A percentile compares a stretch with the other conserved stretches of the same genome.
phyloP scores from a whole-genome alignment of 1,284 basidiomycete genomes.

The Ustilago loliicola region DNA sequence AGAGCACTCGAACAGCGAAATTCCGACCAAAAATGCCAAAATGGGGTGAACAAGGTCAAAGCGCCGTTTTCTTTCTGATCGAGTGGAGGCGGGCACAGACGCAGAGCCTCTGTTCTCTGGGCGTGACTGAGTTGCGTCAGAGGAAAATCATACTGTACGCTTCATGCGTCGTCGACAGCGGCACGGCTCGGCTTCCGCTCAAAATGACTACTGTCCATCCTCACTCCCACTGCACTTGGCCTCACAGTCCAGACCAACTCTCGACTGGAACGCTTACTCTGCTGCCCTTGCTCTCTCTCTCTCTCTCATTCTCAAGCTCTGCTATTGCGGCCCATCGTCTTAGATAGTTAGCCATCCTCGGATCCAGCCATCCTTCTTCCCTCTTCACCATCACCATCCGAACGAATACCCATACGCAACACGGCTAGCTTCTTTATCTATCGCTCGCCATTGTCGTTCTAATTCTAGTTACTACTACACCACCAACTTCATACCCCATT shows the following conservation, averaged over 20 bases:
- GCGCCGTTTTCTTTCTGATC: neutral
- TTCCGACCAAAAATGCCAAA: conserved; percentile 1
- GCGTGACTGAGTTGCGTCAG: conserved; percentile 20
- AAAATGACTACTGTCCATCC: neutral
- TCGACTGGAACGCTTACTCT: conserved; percentile 13
- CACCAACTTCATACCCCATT: neutral
- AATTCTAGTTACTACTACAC: conserved; percentile 2
- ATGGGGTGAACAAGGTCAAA: conserved; percentile 13
- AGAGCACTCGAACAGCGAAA: no score
- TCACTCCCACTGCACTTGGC: no score
- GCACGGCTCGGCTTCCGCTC: conserved; percentile 10
- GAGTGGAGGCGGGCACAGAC: neutral
- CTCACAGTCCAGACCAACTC: neutral
- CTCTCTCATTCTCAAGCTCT: no score
- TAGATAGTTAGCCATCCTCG: neutral
- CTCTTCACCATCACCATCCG: conserved; percentile 35
- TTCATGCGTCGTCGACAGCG: neutral
- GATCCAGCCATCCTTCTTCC: conserved; percentile 1
- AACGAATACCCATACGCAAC: conserved; percentile 22
- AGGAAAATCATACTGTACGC: conserved; percentile 9
- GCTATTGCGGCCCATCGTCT: neutral
- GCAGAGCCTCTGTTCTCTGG: neutral
- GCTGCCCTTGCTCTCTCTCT: no score
- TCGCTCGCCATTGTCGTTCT: conserved; percentile 14
- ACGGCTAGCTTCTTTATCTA: conserved; percentile 15